Conservation (phyloP, 768 basidiomycete species). For the Xerocomus potaroensis region DNA sequence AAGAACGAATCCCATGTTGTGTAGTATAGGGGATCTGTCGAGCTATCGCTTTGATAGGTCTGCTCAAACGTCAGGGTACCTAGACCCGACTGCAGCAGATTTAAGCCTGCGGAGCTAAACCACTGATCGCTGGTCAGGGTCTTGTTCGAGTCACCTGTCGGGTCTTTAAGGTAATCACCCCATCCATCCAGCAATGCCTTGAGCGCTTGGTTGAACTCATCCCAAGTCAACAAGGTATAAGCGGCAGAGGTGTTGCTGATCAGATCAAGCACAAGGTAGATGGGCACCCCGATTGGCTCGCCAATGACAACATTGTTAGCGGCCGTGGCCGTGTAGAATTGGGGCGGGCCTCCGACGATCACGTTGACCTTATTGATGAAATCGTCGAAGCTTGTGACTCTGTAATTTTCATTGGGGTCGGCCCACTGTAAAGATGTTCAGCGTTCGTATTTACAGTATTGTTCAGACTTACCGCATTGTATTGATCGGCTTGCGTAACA, state of each 20-base stretch:
- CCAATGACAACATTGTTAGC: slow-evolving; percentile 6
- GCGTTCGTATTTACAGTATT: neutral
- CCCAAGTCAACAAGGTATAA: slow-evolving; percentile 5
- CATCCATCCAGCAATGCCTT: neutral
- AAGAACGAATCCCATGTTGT: slow-evolving; percentile 54
- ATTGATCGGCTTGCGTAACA: neutral
- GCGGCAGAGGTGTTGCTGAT: slow-evolving; percentile 21
- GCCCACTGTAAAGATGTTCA: neutral
- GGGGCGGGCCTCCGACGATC: slow-evolving; percentile 1
- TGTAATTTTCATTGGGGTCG: neutral
- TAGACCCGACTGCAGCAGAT: neutral
- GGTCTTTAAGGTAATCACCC: neutral
- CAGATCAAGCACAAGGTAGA: slow-evolving; percentile 17
- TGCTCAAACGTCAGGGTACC: neutral
- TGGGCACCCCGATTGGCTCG: slow-evolving; percentile 16
- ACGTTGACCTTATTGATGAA: neutral
- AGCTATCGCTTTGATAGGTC: neutral
- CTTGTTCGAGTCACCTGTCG: neutral
- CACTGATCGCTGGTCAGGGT: neutral
- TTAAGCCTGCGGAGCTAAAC: neutral
- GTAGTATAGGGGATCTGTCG: neutral
- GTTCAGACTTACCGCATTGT: neutral
- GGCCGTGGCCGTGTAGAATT: neutral
- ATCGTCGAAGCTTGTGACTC: neutral
- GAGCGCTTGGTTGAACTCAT: neutral